Conservation (phyloP, 108 stramenopile genomes). For the Nannochloropsis salina region DNA sequence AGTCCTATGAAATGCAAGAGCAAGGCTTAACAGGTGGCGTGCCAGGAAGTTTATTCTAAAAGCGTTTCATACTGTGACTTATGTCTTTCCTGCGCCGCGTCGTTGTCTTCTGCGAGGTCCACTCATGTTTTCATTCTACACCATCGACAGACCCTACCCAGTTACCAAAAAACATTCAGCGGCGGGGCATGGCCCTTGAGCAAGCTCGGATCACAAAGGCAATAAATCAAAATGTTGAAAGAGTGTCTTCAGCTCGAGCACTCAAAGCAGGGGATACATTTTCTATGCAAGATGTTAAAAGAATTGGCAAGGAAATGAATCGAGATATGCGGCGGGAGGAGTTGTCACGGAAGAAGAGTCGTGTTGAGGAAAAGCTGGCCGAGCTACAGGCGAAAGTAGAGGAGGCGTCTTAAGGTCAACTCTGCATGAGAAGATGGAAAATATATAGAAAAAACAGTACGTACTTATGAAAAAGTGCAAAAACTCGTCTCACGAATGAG, state of each 20-base stretch:
- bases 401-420: too few species aligned
- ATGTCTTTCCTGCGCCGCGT: too few species aligned
- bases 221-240: not conserved
- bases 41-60: too few species aligned
- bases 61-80: too few species aligned
- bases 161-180: not conserved
- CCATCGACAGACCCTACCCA: not conserved
- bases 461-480: too few species aligned
- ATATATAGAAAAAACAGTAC: too few species aligned
- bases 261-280: slow-evolving; percentile 19
- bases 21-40: too few species aligned
- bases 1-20: too few species aligned
- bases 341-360: not conserved
- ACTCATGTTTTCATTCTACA: not conserved
- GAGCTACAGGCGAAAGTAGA: slow-evolving; percentile 20
- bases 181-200: not conserved
- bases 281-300: not conserved
- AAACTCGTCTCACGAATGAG: too few species aligned
- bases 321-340: not conserved
- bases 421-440: too few species aligned
- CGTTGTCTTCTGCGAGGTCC: too few species aligned
- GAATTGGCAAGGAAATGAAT: slow-evolving; percentile 9
- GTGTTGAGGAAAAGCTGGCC: slow-evolving; percentile 3
- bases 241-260: not conserved
- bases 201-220: not conserved